phyloP scores from a whole-genome alignment of 2,329 filamentous ascomycete genomes.

The Aspergillus tanneri region DNA sequence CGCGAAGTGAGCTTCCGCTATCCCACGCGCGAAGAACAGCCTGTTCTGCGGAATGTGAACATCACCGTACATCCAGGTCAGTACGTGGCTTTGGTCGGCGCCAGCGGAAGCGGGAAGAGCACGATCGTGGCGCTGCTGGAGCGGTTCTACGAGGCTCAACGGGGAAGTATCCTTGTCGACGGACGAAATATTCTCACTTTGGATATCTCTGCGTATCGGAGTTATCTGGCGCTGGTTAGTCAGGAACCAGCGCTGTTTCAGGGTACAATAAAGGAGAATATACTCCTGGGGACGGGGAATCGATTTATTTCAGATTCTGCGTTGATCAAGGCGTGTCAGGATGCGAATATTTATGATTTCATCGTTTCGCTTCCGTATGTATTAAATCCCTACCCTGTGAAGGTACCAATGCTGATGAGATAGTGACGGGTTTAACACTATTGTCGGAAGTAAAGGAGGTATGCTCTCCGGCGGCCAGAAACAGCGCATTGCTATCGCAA shows the following conservation, averaged over 20 bases:
- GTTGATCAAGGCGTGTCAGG: constrained; percentile 22
- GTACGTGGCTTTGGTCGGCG: constrained; percentile 54
- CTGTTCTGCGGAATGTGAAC: constrained; percentile 20
- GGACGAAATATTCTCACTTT: constrained; percentile 57
- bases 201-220: constrained; percentile 60
- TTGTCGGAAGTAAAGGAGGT: constrained; percentile 23
- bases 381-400: not conserved
- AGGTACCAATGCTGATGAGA: too few relatives aligned
- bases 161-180: constrained; percentile 64
- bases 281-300: constrained; percentile 54
- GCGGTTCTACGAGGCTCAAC: constrained; percentile 65
- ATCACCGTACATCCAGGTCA: constrained; percentile 45
- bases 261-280: constrained; percentile 66
- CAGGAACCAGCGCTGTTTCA: constrained; percentile 71
- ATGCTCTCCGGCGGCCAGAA: constrained; percentile 38
- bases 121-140: constrained; percentile 61
- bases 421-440: constrained; percentile 26
- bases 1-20: constrained; percentile 45
- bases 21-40: constrained; percentile 18
- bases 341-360: constrained; percentile 31
- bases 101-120: constrained; percentile 58
- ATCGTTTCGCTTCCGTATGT: constrained; percentile 26
- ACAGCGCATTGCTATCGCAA: constrained; percentile 37
- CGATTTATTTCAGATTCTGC: constrained; percentile 15
- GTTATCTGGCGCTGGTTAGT: constrained; percentile 64